Evolutionary conservation across 139 green algal genomes (phyloP).

Genomic region (Tetradesmus lagerheimii): DNA sequence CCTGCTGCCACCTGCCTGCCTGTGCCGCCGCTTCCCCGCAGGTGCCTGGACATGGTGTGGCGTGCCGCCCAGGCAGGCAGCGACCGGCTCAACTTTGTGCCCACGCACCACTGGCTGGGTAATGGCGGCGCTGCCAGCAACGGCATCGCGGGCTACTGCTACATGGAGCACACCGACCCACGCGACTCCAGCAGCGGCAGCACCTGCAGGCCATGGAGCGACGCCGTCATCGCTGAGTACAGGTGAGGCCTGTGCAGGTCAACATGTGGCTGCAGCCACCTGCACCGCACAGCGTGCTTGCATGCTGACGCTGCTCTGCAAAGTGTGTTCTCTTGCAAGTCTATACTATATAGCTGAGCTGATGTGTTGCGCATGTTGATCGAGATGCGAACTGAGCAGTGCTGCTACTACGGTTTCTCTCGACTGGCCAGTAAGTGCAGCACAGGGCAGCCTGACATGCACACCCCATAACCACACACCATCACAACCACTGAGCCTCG

Average conservation of each 20-base stretch:
- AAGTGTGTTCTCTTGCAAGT: no score
- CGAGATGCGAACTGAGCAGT: no score
- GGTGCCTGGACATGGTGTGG: constrained; percentile 50
- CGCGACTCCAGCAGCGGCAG: background rate
- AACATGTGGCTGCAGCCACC: no score
- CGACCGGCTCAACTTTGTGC: constrained; percentile 44
- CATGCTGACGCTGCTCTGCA: background rate
- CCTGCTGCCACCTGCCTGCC: background rate
- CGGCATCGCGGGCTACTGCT: constrained; percentile 23
- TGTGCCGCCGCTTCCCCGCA: background rate
- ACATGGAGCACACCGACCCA: background rate
- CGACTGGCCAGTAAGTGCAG: no score
- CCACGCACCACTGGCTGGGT: constrained; percentile 46
- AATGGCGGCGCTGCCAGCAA: background rate
- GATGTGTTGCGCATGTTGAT: no score
- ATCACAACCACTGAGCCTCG: no score
- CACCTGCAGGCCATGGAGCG: constrained; percentile 22
- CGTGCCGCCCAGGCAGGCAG: background rate
- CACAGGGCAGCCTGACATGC: no score
- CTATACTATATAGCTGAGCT: no score
- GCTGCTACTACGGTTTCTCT: no score
- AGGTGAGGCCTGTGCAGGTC: background rate
- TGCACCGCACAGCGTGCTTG: background rate
- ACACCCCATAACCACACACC: no score
- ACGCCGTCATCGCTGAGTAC: constrained; percentile 29